Conservation (phyloP, 1,284 basidiomycete species). For the Ganoderma lucidum region DNA sequence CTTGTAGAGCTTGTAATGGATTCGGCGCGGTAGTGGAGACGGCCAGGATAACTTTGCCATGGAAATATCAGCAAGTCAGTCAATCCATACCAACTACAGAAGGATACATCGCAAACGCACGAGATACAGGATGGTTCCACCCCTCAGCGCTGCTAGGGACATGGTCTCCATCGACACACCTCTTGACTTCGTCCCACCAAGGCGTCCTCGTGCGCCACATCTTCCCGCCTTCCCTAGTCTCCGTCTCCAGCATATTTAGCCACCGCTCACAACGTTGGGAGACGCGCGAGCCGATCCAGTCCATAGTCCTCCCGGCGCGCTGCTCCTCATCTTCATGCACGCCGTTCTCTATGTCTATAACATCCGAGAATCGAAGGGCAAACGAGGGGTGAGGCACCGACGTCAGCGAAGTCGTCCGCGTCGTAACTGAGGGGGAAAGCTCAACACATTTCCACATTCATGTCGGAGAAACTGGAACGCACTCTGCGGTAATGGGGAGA, state of each 20-base stretch:
- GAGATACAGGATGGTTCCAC: constrained; percentile 84
- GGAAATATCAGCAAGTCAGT: neutral
- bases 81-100: neutral
- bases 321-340: constrained; percentile 80
- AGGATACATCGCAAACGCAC: constrained; percentile 51
- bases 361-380: constrained; percentile 76
- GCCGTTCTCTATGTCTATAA: constrained; percentile 70
- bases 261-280: constrained; percentile 66
- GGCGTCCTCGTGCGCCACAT: constrained; percentile 57
- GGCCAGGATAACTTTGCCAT: constrained; percentile 69
- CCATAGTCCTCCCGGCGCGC: constrained; percentile 76
- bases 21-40: constrained; percentile 81
- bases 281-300: constrained; percentile 82
- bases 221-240: constrained; percentile 34
- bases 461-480: constrained; percentile 1
- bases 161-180: constrained; percentile 78
- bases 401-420: constrained; percentile 74
- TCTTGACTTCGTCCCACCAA: constrained; percentile 85
- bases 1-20: constrained; percentile 77
- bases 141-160: constrained; percentile 73
- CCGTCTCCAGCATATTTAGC: constrained; percentile 57
- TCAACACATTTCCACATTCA: constrained; percentile 7
- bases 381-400: constrained; percentile 77
- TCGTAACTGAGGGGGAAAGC: constrained; percentile 60
- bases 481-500: constrained; percentile 81